phyloP scores from a whole-genome alignment of 108 stramenopile species.

The Nitzschia putrida region DNA sequence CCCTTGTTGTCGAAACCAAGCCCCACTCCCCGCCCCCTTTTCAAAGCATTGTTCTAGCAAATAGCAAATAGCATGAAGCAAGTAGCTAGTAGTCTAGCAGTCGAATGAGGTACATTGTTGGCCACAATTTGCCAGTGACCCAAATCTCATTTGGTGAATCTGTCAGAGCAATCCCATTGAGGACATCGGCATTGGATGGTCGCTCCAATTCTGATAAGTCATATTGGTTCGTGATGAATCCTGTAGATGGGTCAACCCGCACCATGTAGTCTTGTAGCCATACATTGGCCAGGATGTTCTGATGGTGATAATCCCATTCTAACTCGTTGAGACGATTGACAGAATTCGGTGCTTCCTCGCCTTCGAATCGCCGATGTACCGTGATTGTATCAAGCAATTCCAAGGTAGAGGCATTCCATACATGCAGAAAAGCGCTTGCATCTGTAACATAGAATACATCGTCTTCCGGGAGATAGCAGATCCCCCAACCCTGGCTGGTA shows the following conservation, averaged over 20 bases:
- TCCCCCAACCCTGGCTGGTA: conserved; percentile 79
- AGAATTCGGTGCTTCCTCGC: conserved; percentile 5
- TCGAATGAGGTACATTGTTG: conserved; percentile 62
- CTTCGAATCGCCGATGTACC: conserved; percentile 52
- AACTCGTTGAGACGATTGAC: conserved; percentile 67
- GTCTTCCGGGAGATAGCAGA: conserved; percentile 60
- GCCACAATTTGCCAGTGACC: conserved; percentile 77
- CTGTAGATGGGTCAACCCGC: conserved; percentile 76
- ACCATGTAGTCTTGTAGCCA: conserved; percentile 80
- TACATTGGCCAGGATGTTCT: conserved; percentile 58
- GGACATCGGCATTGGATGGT: conserved; percentile 58
- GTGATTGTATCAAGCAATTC: conserved; percentile 46
- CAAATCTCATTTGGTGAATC: conserved; percentile 62
- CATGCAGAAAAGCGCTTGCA: conserved; percentile 64
- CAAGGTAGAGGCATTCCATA: conserved; percentile 70
- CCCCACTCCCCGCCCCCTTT: not conserved
- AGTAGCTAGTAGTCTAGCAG: conserved; percentile 1
- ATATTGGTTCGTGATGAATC: conserved; percentile 73
- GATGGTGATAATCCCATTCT: conserved; percentile 42
- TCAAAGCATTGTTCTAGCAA: not conserved
- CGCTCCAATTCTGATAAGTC: conserved; percentile 41
- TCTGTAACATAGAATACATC: conserved; percentile 78
- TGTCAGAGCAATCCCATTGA: conserved; percentile 85
- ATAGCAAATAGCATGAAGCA: not conserved
- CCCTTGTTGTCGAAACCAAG: not conserved